phyloP scores from a whole-genome alignment of 305 asterid genomes.

The Solanum hybrid region DNA sequence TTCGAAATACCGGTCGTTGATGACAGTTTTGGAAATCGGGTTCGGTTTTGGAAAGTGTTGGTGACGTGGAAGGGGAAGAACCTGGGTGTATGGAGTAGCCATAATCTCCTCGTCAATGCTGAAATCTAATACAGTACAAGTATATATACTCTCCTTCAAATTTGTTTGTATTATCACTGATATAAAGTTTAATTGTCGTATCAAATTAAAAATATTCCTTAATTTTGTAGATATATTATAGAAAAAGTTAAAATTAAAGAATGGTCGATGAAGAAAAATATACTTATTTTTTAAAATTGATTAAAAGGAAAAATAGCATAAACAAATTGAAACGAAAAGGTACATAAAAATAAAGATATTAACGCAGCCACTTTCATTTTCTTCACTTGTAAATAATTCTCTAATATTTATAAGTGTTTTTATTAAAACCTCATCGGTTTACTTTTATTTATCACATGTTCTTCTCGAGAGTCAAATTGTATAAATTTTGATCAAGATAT shows the following conservation, averaged over 20 bases:
- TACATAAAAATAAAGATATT: background rate
- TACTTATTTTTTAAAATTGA: background rate
- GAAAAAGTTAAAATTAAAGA: background rate
- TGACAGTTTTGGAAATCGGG: conserved; percentile 24
- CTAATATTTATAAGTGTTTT: background rate
- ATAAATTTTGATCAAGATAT: background rate
- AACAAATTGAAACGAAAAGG: no score
- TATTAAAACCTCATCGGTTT: background rate
- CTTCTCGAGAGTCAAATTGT: background rate
- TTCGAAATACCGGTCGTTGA: conserved; percentile 41
- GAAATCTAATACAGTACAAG: background rate
- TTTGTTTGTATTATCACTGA: background rate
- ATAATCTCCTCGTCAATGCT: background rate
- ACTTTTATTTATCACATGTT: background rate
- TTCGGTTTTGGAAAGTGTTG: conserved; percentile 7
- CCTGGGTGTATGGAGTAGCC: conserved; percentile 29
- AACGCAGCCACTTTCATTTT: background rate
- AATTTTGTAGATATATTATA: background rate
- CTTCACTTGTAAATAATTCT: background rate
- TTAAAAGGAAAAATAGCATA: background rate
- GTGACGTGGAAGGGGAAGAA: conserved; percentile 15
- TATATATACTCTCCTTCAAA: background rate
- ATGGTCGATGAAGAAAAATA: background rate
- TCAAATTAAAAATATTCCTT: background rate
- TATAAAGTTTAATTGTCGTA: background rate